Conservation (phyloP, 2,329 filamentous ascomycete species). For the Fusarium sp. region DNA sequence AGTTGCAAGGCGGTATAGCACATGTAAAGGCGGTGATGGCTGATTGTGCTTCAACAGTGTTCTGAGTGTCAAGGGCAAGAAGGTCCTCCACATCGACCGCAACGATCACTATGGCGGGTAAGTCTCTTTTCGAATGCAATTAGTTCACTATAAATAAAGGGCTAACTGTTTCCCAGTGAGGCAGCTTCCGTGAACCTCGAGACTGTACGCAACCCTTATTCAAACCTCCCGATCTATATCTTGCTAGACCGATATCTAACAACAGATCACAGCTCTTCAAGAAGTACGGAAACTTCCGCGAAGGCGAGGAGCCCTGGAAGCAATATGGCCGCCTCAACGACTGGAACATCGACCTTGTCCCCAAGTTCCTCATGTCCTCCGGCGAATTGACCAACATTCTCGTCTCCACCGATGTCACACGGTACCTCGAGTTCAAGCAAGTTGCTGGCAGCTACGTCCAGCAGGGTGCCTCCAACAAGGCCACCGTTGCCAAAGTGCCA, state of each 20-base stretch:
- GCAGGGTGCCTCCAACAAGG: constrained; percentile 82
- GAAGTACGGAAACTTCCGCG: constrained; percentile 85
- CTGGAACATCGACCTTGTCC: constrained; percentile 99
- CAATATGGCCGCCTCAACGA: constrained; percentile 96
- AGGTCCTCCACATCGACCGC: constrained; percentile 98
- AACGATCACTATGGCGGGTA: constrained; percentile 99
- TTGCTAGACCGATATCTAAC: constrained; percentile 37
- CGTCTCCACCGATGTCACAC: constrained; percentile 90
- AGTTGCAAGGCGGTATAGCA: constrained; percentile 21
- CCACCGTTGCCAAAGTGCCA: constrained; percentile 95
- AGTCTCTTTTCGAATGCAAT: constrained; percentile 48
- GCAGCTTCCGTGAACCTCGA: constrained; percentile 97
- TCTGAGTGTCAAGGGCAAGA: constrained; percentile 97
- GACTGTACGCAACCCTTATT: constrained; percentile 66
- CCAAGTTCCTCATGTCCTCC: constrained; percentile 98
- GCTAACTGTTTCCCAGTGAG: constrained; percentile 65
- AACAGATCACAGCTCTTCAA: constrained; percentile 79
- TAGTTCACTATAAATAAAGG: background rate
- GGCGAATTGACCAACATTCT: constrained; percentile 99
- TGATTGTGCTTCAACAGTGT: constrained; percentile 62
- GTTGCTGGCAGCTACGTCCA: constrained; percentile 97
- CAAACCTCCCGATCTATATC: constrained; percentile 22
- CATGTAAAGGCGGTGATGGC: constrained; percentile 38
- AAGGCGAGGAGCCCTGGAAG: constrained; percentile 93
- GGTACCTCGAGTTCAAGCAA: constrained; percentile 92